These are phyloP conservation scores for Ganoderma lucidum DNA, from an alignment of 1,284 basidiomycete species.

Conservation along the genomic window DNA sequence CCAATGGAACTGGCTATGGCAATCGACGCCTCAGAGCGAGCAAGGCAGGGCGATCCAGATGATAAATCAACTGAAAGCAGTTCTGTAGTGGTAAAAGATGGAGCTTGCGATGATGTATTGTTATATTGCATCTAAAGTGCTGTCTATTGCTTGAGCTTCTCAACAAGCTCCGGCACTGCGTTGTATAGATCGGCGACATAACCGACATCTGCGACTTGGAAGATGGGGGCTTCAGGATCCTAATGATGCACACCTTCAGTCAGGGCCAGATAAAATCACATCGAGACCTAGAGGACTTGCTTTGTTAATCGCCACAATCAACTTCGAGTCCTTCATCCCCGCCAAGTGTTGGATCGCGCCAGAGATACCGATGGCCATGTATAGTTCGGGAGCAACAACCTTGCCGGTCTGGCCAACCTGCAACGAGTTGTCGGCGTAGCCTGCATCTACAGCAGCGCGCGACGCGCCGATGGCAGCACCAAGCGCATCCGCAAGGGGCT, in stretches of 20 bases:
- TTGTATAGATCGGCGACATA: constrained; percentile 93
- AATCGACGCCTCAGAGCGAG: constrained; percentile 35
- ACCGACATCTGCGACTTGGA: constrained; percentile 97
- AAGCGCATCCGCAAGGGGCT: constrained; percentile 93
- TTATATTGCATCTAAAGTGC: background rate
- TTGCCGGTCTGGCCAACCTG: constrained; percentile 99
- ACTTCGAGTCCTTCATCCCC: constrained; percentile 99
- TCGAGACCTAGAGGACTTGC: constrained; percentile 45
- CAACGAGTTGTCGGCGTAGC: constrained; percentile 97
- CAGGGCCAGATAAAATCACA: background rate
- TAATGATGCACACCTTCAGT: constrained; percentile 41
- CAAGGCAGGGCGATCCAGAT: constrained; percentile 26
- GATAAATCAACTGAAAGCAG: constrained; percentile 13
- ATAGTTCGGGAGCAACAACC: constrained; percentile 93
- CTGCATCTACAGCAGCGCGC: constrained; percentile 97
- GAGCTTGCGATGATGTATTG: background rate
- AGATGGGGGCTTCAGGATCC: constrained; percentile 98
- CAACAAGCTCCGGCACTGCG: constrained; percentile 86
- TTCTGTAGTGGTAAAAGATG: constrained; percentile 3
- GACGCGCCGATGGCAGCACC: constrained; percentile 98
- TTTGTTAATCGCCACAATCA: constrained; percentile 99
- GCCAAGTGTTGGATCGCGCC: constrained; percentile 99
- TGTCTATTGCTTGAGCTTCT: constrained; percentile 71
- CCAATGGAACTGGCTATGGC: constrained; percentile 40
- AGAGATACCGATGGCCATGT: constrained; percentile 96